phyloP scores from a whole-genome alignment of 768 basidiomycete species.

The Harrya chromipes region DNA sequence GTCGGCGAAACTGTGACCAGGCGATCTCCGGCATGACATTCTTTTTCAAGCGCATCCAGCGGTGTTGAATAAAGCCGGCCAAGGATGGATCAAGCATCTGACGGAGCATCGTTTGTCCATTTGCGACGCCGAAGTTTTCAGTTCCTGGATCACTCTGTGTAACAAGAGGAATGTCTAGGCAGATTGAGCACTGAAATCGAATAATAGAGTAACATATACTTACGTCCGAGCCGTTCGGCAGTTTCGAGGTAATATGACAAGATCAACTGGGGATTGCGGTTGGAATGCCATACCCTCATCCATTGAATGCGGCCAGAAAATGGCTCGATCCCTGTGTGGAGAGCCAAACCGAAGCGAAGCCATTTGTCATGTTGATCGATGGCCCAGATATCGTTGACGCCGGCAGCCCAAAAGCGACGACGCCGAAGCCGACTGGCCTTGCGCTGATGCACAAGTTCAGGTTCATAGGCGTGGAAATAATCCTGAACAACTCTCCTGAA shows the following conservation, averaged over 20 bases:
- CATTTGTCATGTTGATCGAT: slow-evolving; percentile 6
- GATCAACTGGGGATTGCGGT: slow-evolving; percentile 1
- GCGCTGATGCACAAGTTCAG: slow-evolving; percentile 19
- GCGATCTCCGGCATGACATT: slow-evolving; percentile 43
- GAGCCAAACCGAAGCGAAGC: background rate
- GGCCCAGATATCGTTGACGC: slow-evolving; percentile 34
- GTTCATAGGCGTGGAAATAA: slow-evolving; percentile 10
- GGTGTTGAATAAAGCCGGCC: slow-evolving; percentile 38
- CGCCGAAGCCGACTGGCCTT: slow-evolving; percentile 24
- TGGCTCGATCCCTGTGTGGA: background rate
- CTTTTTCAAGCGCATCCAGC: slow-evolving; percentile 33
- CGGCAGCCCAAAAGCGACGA: slow-evolving; percentile 37
- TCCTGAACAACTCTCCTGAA: background rate
- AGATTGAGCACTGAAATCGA: too few relatives aligned
- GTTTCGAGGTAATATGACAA: background rate
- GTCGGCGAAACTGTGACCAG: slow-evolving; percentile 36
- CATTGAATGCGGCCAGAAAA: slow-evolving; percentile 1
- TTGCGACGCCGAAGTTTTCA: background rate
- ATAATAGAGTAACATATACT: background rate
- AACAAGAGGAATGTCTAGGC: background rate
- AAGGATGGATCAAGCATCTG: slow-evolving; percentile 35
- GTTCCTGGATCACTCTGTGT: slow-evolving; percentile 5
- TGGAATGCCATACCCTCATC: slow-evolving; percentile 6
- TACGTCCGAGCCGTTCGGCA: background rate
- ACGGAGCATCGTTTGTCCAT: background rate